A percentile compares a stretch with the other conserved stretches of the same genome.
Conservation (phyloP, 2,329 filamentous ascomycete species). For the Ampelomyces quisqualis region DNA sequence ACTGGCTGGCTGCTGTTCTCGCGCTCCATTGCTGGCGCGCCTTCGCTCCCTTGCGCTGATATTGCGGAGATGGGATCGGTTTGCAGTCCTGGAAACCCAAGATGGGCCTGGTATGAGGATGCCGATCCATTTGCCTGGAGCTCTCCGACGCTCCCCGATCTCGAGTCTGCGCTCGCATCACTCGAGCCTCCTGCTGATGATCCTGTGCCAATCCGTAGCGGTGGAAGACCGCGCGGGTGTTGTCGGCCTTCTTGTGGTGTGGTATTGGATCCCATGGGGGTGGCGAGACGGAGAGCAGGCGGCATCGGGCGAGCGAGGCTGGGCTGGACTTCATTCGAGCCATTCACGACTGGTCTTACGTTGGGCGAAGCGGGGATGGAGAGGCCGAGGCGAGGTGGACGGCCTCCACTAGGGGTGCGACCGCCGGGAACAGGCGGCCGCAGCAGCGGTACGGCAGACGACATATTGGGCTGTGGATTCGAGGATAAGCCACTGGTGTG, state of each 20-base stretch:
- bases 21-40: slow-evolving; percentile 70
- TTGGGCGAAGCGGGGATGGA: slow-evolving; percentile 88
- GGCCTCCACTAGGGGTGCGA: slow-evolving; percentile 57
- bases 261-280: slow-evolving; percentile 78
- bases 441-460: slow-evolving; percentile 76
- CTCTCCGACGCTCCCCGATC: slow-evolving; percentile 83
- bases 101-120: slow-evolving; percentile 74
- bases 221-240: slow-evolving; percentile 54
- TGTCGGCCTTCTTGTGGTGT: slow-evolving; percentile 68
- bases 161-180: slow-evolving; percentile 77
- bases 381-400: slow-evolving; percentile 77
- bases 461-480: slow-evolving; percentile 57
- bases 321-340: slow-evolving; percentile 46
- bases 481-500: slow-evolving; percentile 24
- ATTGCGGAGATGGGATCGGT: slow-evolving; percentile 87
- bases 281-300: slow-evolving; percentile 81
- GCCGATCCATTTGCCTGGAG: slow-evolving; percentile 78
- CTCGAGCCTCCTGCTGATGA: slow-evolving; percentile 72
- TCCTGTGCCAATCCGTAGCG: slow-evolving; percentile 56
- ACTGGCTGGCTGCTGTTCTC: slow-evolving; percentile 78
- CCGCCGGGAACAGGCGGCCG: slow-evolving; percentile 77
- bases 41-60: slow-evolving; percentile 72
- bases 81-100: slow-evolving; percentile 75
- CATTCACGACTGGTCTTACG: slow-evolving; percentile 73
- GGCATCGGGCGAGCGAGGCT: slow-evolving; percentile 57